Evolutionary conservation across 108 stramenopile genomes (phyloP).

Genomic region (Nitzschia palea): DNA sequence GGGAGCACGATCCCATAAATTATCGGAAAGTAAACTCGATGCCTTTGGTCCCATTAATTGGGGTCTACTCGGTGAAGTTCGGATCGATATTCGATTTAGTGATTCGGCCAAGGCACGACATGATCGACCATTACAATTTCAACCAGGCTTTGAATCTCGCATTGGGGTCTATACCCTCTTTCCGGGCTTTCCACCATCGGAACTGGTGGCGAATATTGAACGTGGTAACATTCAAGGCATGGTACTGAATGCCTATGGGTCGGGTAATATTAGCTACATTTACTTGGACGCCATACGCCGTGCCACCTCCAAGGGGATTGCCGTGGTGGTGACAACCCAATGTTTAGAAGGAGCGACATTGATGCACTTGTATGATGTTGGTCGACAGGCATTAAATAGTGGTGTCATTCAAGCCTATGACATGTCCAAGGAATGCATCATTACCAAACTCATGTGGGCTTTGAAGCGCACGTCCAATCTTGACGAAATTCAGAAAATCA

Average conservation of each 20-base stretch:
- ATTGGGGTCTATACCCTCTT: constrained; percentile 66
- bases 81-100: constrained; percentile 27
- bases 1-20: constrained; percentile 70
- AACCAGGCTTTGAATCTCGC: constrained; percentile 74
- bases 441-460: constrained; percentile 54
- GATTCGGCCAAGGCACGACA: constrained; percentile 51
- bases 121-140: constrained; percentile 58
- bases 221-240: constrained; percentile 53
- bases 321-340: constrained; percentile 81
- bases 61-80: constrained; percentile 46
- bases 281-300: constrained; percentile 47
- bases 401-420: constrained; percentile 84
- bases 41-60: constrained; percentile 40
- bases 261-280: constrained; percentile 76
- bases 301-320: constrained; percentile 53
- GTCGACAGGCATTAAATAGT: constrained; percentile 43
- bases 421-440: constrained; percentile 85
- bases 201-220: constrained; percentile 32
- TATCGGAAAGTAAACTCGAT: constrained; percentile 29
- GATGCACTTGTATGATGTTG: constrained; percentile 83
- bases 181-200: constrained; percentile 83
- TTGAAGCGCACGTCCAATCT: constrained; percentile 1
- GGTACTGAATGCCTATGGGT: constrained; percentile 85
- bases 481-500: constrained; percentile 17
- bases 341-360: constrained; percentile 75